Evolutionary conservation across 345 rosid species (phyloP), one percentile per base, ranked within the genome.

Genomic region (Sonneratia alba): DNA sequence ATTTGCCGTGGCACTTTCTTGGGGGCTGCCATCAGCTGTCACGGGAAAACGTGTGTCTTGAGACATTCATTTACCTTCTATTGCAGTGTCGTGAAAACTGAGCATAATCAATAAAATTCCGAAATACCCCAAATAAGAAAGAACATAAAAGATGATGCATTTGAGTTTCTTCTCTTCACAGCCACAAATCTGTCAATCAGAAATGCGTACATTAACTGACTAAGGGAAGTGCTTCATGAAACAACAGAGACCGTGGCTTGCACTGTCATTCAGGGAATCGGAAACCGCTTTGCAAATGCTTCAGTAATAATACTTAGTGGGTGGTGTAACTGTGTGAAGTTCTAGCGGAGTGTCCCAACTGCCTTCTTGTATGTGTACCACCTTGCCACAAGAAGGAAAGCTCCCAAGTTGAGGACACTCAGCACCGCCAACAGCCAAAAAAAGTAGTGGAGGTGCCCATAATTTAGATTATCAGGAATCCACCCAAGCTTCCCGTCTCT

Each of bases 321-420:
- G 45, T 42, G 10, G 45, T 1, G 45, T 5, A 1, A 42, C 45
- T 47, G 51, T 13, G 0, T 9, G 51, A 13, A 47, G 51, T 13
- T 47, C 51, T 47, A 13, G 51, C 51, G 51, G 14, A 47, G 51
- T 47, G 72, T 61, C 14, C 79, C 79, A 10, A 72, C 79, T 1
- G 69, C 64, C 69, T 47, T 83, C 70, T 84, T 81, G 70, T 81
- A 84, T 0, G 87, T 81, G 73, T 83, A 79, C 81, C 81, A 76
- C 49, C 67, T 81, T 7, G 87, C 80, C 48, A 84, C 70, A 70
- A 70, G 61, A 36, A 84, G 66, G 71, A 14, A 84, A 53, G 36
- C 79, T n/a, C 73, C 70, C 63, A 79, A 43, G 70, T 84, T 81
- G 71, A 77, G 55, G 67, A 72, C 72, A 70, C 85, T 81, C 56